Percentiles rank a stretch among this genome's conserved stretches.
These are phyloP conservation scores for Ogataea ramenticola DNA, from an alignment of 805 yeast genomes.

Conservation along the genomic window DNA sequence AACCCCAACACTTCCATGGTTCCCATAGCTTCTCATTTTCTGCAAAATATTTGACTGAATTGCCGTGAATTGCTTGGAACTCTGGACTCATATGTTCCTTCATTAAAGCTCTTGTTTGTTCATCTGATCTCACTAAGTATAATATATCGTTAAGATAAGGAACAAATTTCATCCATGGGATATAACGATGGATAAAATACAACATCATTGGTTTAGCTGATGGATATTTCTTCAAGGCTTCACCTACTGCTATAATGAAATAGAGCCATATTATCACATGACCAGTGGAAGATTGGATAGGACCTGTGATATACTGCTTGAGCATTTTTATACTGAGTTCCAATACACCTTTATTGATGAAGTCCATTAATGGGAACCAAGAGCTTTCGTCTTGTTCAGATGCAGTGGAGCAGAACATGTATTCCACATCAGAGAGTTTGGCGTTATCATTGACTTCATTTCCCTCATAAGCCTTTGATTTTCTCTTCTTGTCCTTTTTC, in stretches of 20 bases:
- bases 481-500: slow-evolving; percentile 59
- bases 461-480: slow-evolving; percentile 18
- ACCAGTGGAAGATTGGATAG: slow-evolving; percentile 61
- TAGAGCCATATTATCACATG: slow-evolving; percentile 75
- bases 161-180: slow-evolving; percentile 66
- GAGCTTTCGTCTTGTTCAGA: slow-evolving; percentile 26
- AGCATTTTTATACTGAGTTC: slow-evolving; percentile 65
- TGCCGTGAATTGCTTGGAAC: slow-evolving; percentile 18
- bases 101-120: slow-evolving; percentile 11
- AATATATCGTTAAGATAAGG: slow-evolving; percentile 57
- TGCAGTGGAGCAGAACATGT: slow-evolving; percentile 19
- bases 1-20: slow-evolving; percentile 83
- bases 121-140: slow-evolving; percentile 23
- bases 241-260: slow-evolving; percentile 58
- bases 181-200: slow-evolving; percentile 43
- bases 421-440: slow-evolving; percentile 3
- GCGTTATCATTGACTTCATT: background rate
- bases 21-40: slow-evolving; percentile 62
- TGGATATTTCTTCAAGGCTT: slow-evolving; percentile 41
- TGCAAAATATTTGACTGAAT: slow-evolving; percentile 42
- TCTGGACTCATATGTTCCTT: slow-evolving; percentile 6
- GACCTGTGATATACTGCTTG: slow-evolving; percentile 61
- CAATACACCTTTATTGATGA: slow-evolving; percentile 54
- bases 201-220: slow-evolving; percentile 38
- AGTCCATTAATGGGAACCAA: slow-evolving; percentile 53